Conservation (phyloP, 2,329 filamentous ascomycete species). For the Myotisia sp. region DNA sequence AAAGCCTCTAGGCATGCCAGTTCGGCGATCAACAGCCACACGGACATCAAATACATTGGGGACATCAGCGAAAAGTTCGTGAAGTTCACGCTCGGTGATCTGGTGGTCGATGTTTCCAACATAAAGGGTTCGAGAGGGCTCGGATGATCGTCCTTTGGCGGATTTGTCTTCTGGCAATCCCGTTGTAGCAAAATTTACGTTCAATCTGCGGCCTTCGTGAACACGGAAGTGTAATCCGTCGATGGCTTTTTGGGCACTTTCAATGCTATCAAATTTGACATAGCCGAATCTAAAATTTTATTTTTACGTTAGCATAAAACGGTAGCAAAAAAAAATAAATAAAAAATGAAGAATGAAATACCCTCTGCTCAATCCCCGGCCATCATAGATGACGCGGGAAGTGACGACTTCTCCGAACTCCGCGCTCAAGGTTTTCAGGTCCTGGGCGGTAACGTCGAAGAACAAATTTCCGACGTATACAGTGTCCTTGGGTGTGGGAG, state of each 20-base stretch:
- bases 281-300: conserved; percentile 49
- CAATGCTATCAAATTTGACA: conserved; percentile 42
- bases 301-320: no score
- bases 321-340: background rate
- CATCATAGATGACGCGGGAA: conserved; percentile 45
- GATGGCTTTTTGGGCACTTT: conserved; percentile 43
- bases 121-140: conserved; percentile 55
- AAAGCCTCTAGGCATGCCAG: conserved; percentile 69
- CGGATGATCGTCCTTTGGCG: conserved; percentile 12
- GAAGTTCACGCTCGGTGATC: conserved; percentile 69
- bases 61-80: conserved; percentile 58
- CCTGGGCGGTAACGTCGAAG: conserved; percentile 50
- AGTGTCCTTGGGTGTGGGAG: conserved; percentile 26
- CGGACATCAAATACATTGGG: conserved; percentile 60
- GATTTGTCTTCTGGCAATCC: conserved; percentile 9
- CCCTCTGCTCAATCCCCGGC: conserved; percentile 55
- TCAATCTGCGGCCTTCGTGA: conserved; percentile 50
- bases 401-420: conserved; percentile 43
- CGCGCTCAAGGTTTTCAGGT: conserved; percentile 46
- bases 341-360: conserved; percentile 20
- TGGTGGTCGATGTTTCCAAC: conserved; percentile 79
- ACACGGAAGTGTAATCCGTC: conserved; percentile 44
- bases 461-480: conserved; percentile 57
- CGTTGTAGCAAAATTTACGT: conserved; percentile 44
- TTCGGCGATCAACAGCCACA: conserved; percentile 67